Conservation (phyloP, 2,329 filamentous ascomycete species). For the Sarocladium strictum region DNA sequence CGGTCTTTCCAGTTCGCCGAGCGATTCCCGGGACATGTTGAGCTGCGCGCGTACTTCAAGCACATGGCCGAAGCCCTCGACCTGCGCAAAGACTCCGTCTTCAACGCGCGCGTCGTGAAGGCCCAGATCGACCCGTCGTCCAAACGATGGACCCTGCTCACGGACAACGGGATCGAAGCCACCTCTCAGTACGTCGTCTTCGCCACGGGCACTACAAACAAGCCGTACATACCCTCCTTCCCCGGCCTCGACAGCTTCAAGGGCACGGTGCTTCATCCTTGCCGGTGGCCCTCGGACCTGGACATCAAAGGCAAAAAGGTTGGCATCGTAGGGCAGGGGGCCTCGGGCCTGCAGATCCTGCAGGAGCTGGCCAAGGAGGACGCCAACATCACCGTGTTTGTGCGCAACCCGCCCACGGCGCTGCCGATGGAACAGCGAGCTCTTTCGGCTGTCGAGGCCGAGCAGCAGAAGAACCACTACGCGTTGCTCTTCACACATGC, state of each 20-base stretch:
- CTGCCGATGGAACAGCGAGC: slow-evolving; percentile 48
- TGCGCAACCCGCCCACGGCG: slow-evolving; percentile 40
- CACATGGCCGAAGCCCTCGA: slow-evolving; percentile 32
- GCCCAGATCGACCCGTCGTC: slow-evolving; percentile 28
- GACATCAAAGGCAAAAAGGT: not conserved
- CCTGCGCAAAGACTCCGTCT: slow-evolving; percentile 32
- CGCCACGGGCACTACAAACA: not conserved
- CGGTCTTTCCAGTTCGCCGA: slow-evolving; percentile 34
- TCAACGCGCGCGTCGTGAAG: slow-evolving; percentile 30
- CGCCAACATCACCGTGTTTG: not conserved
- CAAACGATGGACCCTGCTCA: slow-evolving; percentile 31
- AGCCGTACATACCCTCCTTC: not conserved
- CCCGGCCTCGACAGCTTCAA: not conserved
- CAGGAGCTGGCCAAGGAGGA: not conserved
- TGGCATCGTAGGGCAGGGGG: not conserved
- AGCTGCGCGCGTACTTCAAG: slow-evolving; percentile 34
- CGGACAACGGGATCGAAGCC: slow-evolving; percentile 22
- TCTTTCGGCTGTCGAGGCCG: slow-evolving; percentile 20
- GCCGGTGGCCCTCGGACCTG: not conserved
- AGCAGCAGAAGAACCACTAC: slow-evolving; percentile 22
- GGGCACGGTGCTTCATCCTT: not conserved
- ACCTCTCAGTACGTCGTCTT: not conserved
- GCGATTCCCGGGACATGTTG: slow-evolving; percentile 23
- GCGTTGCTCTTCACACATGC: not conserved
- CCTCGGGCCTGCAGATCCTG: not conserved